These are phyloP conservation scores for Phyllosticta paracitricarpa DNA, from an alignment of 2,329 filamentous ascomycete species.

Conservation along the genomic window DNA sequence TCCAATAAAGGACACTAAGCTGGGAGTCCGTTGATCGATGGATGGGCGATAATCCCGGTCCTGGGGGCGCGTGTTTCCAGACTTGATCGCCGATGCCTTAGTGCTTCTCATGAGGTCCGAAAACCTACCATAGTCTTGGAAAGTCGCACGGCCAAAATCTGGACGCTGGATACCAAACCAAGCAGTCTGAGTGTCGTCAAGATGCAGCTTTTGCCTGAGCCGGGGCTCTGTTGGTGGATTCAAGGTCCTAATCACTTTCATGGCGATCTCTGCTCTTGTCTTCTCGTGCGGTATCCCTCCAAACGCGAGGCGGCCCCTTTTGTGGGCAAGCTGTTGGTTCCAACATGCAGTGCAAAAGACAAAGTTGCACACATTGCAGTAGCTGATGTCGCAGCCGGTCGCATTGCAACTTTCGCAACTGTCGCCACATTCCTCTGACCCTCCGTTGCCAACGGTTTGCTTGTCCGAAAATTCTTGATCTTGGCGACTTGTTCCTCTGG, in stretches of 20 bases:
- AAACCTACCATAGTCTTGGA: slow-evolving; percentile 13
- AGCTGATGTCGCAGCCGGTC: not conserved
- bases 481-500: not conserved
- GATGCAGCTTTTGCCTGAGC: slow-evolving; percentile 12
- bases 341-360: slow-evolving; percentile 5
- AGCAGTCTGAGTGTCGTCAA: slow-evolving; percentile 14
- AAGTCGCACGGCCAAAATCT: slow-evolving; percentile 2
- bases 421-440: not conserved
- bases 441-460: not conserved
- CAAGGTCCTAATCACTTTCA: slow-evolving; percentile 11
- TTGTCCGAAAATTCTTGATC: not conserved
- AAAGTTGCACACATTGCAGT: not conserved
- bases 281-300: slow-evolving; percentile 15
- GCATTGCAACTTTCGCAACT: not conserved
- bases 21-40: slow-evolving; percentile 23
- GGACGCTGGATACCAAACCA: slow-evolving; percentile 16
- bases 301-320: slow-evolving; percentile 6
- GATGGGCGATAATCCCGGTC: not conserved
- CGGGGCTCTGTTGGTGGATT: slow-evolving; percentile 6
- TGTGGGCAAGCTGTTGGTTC: slow-evolving; percentile 5
- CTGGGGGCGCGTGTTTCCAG: not conserved
- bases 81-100: slow-evolving; percentile 11
- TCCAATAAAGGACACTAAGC: slow-evolving; percentile 36
- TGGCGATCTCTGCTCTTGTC: slow-evolving; percentile 9
- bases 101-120: slow-evolving; percentile 10